These are phyloP conservation scores for Podospora didyma DNA, from an alignment of 495 filamentous ascomycete species.

Conservation along the genomic window DNA sequence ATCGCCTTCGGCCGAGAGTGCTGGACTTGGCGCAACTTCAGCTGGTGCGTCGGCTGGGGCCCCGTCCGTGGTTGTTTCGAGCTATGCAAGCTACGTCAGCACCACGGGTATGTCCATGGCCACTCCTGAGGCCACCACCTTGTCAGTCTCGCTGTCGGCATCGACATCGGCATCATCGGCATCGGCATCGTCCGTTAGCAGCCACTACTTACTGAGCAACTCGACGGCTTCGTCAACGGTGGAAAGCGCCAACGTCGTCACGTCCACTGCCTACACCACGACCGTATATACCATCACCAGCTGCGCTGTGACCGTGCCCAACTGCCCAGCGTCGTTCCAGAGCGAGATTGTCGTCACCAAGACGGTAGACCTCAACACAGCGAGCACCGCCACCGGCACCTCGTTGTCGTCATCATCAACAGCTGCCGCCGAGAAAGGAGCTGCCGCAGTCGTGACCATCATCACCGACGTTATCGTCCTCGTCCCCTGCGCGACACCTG, in stretches of 20 bases:
- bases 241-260: slow-evolving; percentile 12
- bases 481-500: slow-evolving; percentile 14
- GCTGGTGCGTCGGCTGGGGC: not conserved
- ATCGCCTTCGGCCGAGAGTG: too few species aligned
- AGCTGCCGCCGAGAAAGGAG: not conserved
- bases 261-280: slow-evolving; percentile 54
- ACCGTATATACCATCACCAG: slow-evolving; percentile 52
- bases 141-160: not conserved
- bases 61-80: too few species aligned
- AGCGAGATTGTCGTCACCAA: slow-evolving; percentile 41
- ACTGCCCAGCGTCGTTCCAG: slow-evolving; percentile 46
- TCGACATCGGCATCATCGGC: not conserved
- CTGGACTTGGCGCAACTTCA: too few species aligned
- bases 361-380: slow-evolving; percentile 52
- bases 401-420: not conserved
- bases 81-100: too few species aligned
- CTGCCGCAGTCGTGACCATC: not conserved
- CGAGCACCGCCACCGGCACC: slow-evolving; percentile 12
- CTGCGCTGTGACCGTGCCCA: slow-evolving; percentile 49
- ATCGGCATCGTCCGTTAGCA: not conserved
- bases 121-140: not conserved
- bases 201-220: not conserved
- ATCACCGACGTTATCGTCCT: slow-evolving; percentile 16
- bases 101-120: not conserved
- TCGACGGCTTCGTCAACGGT: not conserved